These are phyloP conservation scores for Phytophthora multivora DNA, from an alignment of 352 stramenopile genomes.

Conservation along the genomic window DNA sequence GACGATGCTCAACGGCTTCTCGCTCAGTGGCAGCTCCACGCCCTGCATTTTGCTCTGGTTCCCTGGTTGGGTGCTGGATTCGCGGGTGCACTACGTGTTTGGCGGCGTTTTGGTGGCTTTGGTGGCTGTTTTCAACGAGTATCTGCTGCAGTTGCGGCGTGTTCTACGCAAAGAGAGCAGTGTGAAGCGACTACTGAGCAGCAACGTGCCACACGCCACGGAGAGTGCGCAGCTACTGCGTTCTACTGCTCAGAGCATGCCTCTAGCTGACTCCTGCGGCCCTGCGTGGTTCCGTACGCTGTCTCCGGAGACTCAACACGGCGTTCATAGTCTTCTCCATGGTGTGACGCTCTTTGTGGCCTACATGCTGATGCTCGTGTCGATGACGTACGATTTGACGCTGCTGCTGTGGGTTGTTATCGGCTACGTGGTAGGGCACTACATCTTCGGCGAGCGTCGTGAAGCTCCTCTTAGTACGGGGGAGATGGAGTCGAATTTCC, in stretches of 20 bases:
- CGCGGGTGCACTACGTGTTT: slow-evolving; percentile 52
- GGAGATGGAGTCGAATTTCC: slow-evolving; percentile 37
- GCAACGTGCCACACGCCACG: slow-evolving; percentile 14
- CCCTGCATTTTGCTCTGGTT: slow-evolving; percentile 79
- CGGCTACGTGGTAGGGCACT: slow-evolving; percentile 71
- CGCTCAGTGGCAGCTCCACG: slow-evolving; percentile 41
- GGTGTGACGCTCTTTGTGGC: slow-evolving; percentile 67
- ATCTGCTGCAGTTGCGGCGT: slow-evolving; percentile 68
- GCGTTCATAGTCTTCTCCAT: slow-evolving; percentile 57
- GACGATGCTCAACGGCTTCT: slow-evolving; percentile 80
- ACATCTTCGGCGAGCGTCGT: slow-evolving; percentile 68
- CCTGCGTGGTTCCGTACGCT: slow-evolving; percentile 61
- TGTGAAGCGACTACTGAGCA: slow-evolving; percentile 39
- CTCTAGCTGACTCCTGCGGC: slow-evolving; percentile 41
- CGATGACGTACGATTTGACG: slow-evolving; percentile 79
- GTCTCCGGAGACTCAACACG: slow-evolving; percentile 53
- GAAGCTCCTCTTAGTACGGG: slow-evolving; percentile 35
- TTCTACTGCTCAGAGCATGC: slow-evolving; percentile 37
- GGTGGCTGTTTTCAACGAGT: slow-evolving; percentile 75
- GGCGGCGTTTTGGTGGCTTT: slow-evolving; percentile 60
- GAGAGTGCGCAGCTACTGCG: slow-evolving; percentile 54
- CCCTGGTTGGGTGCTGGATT: slow-evolving; percentile 70
- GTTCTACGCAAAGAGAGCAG: slow-evolving; percentile 70
- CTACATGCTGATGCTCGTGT: slow-evolving; percentile 84
- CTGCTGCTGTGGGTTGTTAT: slow-evolving; percentile 59